phyloP scores from a whole-genome alignment of 805 yeast genomes.

The Saccharomycopsis fodiens region DNA sequence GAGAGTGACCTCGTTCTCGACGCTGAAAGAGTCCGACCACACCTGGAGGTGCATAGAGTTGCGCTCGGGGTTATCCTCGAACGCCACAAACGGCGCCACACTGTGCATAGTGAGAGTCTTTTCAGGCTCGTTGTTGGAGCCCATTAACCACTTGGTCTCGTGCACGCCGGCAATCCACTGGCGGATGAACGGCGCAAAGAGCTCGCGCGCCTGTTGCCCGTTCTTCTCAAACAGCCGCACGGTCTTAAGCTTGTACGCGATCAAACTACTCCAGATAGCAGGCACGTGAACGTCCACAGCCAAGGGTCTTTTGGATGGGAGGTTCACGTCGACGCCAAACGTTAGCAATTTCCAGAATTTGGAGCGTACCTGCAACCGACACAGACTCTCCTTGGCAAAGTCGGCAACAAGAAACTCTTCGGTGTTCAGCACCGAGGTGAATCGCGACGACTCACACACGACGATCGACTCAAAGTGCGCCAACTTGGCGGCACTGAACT shows the following conservation, averaged over 20 bases:
- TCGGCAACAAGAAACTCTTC: conserved; percentile 24
- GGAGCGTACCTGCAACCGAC: conserved; percentile 3
- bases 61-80: conserved; percentile 18
- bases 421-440: conserved; percentile 15
- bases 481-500: conserved; percentile 33
- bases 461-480: conserved; percentile 43
- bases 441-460: conserved; percentile 30
- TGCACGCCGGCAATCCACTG: conserved; percentile 58
- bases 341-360: conserved; percentile 21
- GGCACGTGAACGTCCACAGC: conserved; percentile 42
- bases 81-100: conserved; percentile 65
- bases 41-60: conserved; percentile 36
- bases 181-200: conserved; percentile 42
- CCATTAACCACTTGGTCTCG: conserved; percentile 76
- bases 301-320: conserved; percentile 39
- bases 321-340: conserved; percentile 26
- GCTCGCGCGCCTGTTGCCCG: conserved; percentile 11
- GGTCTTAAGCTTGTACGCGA: conserved; percentile 40
- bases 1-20: conserved; percentile 15
- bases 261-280: conserved; percentile 53
- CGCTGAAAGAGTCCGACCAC: conserved; percentile 31
- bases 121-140: conserved; percentile 35
- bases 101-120: conserved; percentile 46
- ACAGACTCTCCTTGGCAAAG: conserved; percentile 11
- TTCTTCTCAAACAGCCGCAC: conserved; percentile 13